Evolutionary conservation across 1,284 basidiomycete genomes (phyloP), one percentile per base, ranked within the genome.

Genomic region (Thecaphora thlaspeos): DNA sequence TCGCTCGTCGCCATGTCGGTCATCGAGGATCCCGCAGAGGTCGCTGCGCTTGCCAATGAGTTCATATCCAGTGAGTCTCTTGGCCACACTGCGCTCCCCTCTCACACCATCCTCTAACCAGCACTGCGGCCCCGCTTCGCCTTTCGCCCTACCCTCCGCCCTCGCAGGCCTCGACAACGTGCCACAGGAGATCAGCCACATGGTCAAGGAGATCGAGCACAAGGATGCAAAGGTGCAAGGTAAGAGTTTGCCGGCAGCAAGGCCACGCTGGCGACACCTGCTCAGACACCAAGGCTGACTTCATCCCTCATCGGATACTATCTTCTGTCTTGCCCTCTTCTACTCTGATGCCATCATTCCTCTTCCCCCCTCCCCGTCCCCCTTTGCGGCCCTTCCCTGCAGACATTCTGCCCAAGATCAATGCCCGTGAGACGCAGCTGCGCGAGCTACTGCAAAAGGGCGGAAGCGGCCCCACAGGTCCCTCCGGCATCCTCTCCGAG

Each of bases 151-250:
- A 11, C 26, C 11, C 26, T 28, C 26, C 26, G 7, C 11, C 32
- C 22, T 19, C 5, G 19, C 24, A 53, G 52, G 60, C 17, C 50
- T 77, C 9, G 74, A 77, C 61, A 77, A 76, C 30, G 46, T 77
- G 32, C 73, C 75, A 2, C 66, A 66, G 21, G 74, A 77, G 42
- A 70, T 77, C n/a, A 61, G 53, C 11, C 74, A 76, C 43, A 59
- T 74, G 41, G 46, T 77, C 45, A 71, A 73, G 42, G 75, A 77
- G 54, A 76, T 77, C 38, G 68, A 76, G 36, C 68, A 75, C 47
- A 77, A 77, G 51, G 75, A 77, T 46, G 56, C 51, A 43, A 75
- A 77, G 51, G 61, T 71, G 15, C 71, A 76, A 48, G 65, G 61
- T 64, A 24, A n/a, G 51, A n/a, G n/a, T n/a, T n/a, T n/a, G n/a